Conservation (phyloP, 352 stramenopile genomes). For the Plasmopara muralis region DNA sequence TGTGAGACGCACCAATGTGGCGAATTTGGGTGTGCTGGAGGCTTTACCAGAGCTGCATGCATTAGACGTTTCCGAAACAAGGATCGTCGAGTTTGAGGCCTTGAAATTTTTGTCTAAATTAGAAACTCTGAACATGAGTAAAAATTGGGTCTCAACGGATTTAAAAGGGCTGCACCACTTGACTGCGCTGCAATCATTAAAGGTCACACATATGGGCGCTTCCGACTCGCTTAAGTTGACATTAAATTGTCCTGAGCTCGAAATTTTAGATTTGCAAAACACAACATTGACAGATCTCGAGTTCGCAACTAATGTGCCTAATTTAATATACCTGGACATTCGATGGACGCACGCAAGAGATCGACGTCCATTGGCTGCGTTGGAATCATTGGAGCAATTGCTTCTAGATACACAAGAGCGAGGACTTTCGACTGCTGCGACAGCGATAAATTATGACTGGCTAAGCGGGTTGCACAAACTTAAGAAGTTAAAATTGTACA, state of each 20-base stretch:
- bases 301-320: slow-evolving; percentile 19
- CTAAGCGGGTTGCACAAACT: slow-evolving; percentile 25
- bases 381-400: slow-evolving; percentile 33
- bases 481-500: slow-evolving; percentile 34
- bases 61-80: slow-evolving; percentile 40
- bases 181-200: slow-evolving; percentile 26
- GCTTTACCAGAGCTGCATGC: slow-evolving; percentile 21
- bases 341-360: slow-evolving; percentile 33
- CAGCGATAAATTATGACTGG: slow-evolving; percentile 24
- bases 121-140: slow-evolving; percentile 38
- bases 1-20: slow-evolving; percentile 30
- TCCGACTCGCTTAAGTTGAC: slow-evolving; percentile 28
- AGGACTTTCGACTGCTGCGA: slow-evolving; percentile 6
- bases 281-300: slow-evolving; percentile 34
- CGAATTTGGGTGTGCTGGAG: slow-evolving; percentile 23
- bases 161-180: slow-evolving; percentile 25
- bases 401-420: slow-evolving; percentile 30
- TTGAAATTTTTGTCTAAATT: slow-evolving; percentile 17
- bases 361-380: slow-evolving; percentile 22
- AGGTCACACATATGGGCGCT: slow-evolving; percentile 27
- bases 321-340: slow-evolving; percentile 37
- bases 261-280: slow-evolving; percentile 35
- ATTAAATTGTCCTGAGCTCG: slow-evolving; percentile 26
- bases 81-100: slow-evolving; percentile 31
- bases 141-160: slow-evolving; percentile 37